phyloP scores from a whole-genome alignment of 331 rosid genomes.

The Pyrus hybrid region DNA sequence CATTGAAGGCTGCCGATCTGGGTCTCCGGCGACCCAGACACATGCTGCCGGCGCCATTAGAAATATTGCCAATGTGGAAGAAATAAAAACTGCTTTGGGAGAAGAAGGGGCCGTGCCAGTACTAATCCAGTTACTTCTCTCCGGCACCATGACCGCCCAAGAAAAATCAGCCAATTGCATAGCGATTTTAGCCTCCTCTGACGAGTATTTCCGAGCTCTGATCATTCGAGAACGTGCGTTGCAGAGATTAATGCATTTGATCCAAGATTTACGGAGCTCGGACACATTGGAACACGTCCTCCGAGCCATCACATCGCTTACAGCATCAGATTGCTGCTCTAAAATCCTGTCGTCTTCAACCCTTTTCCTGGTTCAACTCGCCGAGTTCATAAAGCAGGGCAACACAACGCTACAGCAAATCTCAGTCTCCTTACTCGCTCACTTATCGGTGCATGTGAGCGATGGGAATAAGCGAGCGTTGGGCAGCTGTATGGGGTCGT shows the following conservation, averaged over 20 bases:
- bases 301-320: slow-evolving; percentile 30
- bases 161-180: slow-evolving; percentile 34
- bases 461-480: slow-evolving; percentile 56
- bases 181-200: slow-evolving; percentile 36
- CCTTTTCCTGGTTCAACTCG: slow-evolving; percentile 26
- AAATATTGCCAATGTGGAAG: slow-evolving; percentile 35
- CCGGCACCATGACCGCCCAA: slow-evolving; percentile 28
- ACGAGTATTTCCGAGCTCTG: slow-evolving; percentile 39
- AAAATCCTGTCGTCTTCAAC: slow-evolving; percentile 37
- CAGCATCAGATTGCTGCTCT: slow-evolving; percentile 27
- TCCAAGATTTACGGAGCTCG: slow-evolving; percentile 30
- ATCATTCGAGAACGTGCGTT: slow-evolving; percentile 37
- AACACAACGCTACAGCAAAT: slow-evolving; percentile 33
- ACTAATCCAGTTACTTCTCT: slow-evolving; percentile 31
- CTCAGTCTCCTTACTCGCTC: slow-evolving; percentile 29
- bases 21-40: slow-evolving; percentile 26
- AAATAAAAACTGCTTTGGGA: slow-evolving; percentile 25
- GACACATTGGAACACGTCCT: slow-evolving; percentile 32
- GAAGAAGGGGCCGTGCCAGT: slow-evolving; percentile 51
- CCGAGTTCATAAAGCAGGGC: slow-evolving; percentile 42
- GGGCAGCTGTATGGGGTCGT: slow-evolving; percentile 33
- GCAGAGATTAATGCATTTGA: slow-evolving; percentile 40
- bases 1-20: slow-evolving; percentile 48
- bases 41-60: slow-evolving; percentile 39
- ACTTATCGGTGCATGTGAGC: slow-evolving; percentile 26